Base-by-base conservation (phyloP, 805 yeast genomes). In the Candida suzukii region DNA sequence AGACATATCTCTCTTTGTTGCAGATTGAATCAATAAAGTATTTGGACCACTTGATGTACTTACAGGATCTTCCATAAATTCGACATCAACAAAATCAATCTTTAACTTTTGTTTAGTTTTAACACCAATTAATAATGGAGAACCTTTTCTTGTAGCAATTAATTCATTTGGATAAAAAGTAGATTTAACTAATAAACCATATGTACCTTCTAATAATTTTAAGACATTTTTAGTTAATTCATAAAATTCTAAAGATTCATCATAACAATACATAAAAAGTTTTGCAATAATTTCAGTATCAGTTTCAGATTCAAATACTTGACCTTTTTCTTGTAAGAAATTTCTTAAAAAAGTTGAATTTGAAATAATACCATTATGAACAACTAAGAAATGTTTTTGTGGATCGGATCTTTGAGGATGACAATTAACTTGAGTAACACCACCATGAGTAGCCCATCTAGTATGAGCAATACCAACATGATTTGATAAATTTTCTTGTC, bases 381-480 rank as follows among this genome's bases (percentile, higher is more conserved):
- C 98, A 49, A 93, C 81, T 35, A 87, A 78, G 56, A 93, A 93
- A 63, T 90, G 95, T 53, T 83, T 83, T 36, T 66, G 64, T 10
- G 76, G 74, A 61, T 88, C 99, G 1, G 96, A 87, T 49, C 91
- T 72, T 61, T 91, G 98, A 38, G 99, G 99, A 63, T 93, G 99
- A 61, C 98, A 93, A 71, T 93, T 93, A 46, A 64, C 54, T 47
- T 74, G 78, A 50, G 78, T 79, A 43, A 97, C 97, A 55, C 81
- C 86, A 65, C 99, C 99, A 64, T 93, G 99, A 30, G 99, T 93
- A 39, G 99, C 99, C 99, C 99, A 93, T 72, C 99, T 85, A 13
- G 99, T 93, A 67, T 93, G 99, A 20, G 99, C 98, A 62, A 93
- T 93, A 60, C 96, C 99, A 46, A 81, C 88, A 60, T 93, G 99